Evolutionary conservation across 1,284 basidiomycete species (phyloP).

Genomic region (Ustilago vetiveriae): DNA sequence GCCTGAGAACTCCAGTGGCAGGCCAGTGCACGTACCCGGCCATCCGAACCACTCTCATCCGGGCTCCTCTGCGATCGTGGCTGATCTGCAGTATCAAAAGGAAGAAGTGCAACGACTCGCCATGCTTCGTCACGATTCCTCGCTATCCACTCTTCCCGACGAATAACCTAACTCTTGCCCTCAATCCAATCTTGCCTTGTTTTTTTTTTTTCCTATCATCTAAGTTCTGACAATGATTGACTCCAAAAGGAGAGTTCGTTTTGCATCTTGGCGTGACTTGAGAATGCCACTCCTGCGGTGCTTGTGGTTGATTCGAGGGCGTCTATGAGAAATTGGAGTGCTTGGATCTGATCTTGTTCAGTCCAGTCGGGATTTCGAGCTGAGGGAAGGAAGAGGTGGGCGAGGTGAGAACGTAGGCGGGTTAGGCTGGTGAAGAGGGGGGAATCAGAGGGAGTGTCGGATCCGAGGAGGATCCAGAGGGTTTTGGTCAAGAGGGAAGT

Average conservation of each 20-base stretch:
- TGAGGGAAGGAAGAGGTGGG: not conserved
- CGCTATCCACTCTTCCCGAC: slow-evolving; percentile 21
- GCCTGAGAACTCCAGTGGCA: not conserved
- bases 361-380: not conserved
- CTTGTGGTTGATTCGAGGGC: slow-evolving; percentile 1
- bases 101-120: slow-evolving; percentile 49
- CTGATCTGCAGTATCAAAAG: slow-evolving; percentile 54
- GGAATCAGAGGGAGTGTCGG: slow-evolving; percentile 11
- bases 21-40: slow-evolving; percentile 30
- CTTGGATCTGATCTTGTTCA: not conserved
- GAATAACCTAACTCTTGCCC: too few species aligned
- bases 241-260: slow-evolving; percentile 48
- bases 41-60: slow-evolving; percentile 51
- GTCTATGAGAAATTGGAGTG: slow-evolving; percentile 1
- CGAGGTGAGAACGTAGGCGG: slow-evolving; percentile 15
- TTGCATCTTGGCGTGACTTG: slow-evolving; percentile 21
- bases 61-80: slow-evolving; percentile 49
- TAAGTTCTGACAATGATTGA: too few species aligned
- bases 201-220: too few species aligned
- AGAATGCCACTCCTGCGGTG: not conserved
- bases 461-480: slow-evolving; percentile 13
- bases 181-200: too few species aligned
- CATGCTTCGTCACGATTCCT: slow-evolving; percentile 52
- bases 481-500: slow-evolving; percentile 30
- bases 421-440: slow-evolving; percentile 15